Evolutionary conservation across 1,139 yeast species (phyloP).

Genomic region (Candida albicans): DNA sequence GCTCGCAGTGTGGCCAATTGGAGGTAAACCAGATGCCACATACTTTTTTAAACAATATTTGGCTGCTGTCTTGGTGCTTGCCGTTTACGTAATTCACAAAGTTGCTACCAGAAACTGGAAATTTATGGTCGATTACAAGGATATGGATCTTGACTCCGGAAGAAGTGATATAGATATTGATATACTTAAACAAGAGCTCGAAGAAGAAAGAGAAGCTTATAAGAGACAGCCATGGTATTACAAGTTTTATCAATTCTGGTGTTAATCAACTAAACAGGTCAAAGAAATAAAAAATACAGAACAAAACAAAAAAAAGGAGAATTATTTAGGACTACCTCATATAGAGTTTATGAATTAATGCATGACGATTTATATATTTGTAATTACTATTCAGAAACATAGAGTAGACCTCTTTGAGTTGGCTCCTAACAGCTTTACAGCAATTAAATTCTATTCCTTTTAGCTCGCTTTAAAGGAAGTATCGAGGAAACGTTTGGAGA

Average conservation of each 20-base stretch:
- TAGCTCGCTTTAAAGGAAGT: too few relatives aligned
- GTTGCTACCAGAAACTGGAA: constrained; percentile 30
- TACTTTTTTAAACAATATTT: constrained; percentile 36
- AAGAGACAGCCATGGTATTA: constrained; percentile 31
- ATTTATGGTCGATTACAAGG: constrained; percentile 27
- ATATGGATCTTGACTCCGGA: constrained; percentile 42
- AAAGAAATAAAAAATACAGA: not conserved
- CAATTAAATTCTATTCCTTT: too few relatives aligned
- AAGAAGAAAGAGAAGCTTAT: constrained; percentile 33
- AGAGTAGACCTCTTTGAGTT: too few relatives aligned
- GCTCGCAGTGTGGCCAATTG: constrained; percentile 41
- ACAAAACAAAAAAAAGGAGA: not conserved
- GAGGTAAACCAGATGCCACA: constrained; percentile 27
- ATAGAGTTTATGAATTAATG: too few relatives aligned
- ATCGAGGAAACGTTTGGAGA: too few relatives aligned
- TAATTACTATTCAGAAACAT: too few relatives aligned
- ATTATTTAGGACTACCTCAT: not conserved
- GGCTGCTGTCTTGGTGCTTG: constrained; percentile 35
- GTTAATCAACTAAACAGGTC: constrained; percentile 16
- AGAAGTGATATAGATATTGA: constrained; percentile 41
- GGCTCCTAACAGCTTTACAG: too few relatives aligned
- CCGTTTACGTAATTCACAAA: constrained; percentile 35
- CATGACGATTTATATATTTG: too few relatives aligned
- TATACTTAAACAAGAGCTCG: constrained; percentile 35
- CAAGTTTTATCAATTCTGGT: constrained; percentile 35